Base-by-base conservation (phyloP, 2,329 filamentous ascomycete species). In the Arthrobotrys pseudoclavata region DNA sequence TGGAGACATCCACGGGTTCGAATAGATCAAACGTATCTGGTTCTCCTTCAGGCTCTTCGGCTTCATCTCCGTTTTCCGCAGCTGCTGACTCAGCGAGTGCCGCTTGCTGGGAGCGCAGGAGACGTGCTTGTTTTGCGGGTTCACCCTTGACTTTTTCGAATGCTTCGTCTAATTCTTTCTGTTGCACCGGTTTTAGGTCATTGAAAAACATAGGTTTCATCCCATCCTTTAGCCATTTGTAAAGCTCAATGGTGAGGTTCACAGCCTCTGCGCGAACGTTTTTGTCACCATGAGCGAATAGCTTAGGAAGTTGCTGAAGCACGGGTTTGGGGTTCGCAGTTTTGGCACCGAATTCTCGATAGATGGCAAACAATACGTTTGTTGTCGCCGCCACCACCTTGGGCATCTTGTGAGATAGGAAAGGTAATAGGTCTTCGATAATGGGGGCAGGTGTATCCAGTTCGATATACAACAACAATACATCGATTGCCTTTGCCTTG, bases 121-220 rank as follows among this genome's bases (percentile, higher is more conserved):
- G 86, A 47, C 96, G 88, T 83, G 97, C 93, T 84, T 97, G 96
- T 83, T 97, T 97, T 4, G 96, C 93, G 1, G 91, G 89, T 79
- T 98, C 95, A 37, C 92, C 88, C 83, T 97, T 97, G 82, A 97
- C 89, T 81, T 93, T 94, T 82, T 98, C 96, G 79, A 99, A 99
- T 61, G 97, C 88, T 45, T 94, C 92, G 82, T 99, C 96, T 70
- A 99, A 86, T 82, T 99, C 96, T 79, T 91, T 90, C 84, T 99
- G 96, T 83, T 99, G 96, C 0, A 97, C 95, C 0, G 95, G 92
- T 83, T 99, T 99, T 78, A 99, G 85, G 75, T 99, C 96, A 52
- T 88, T 90, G 94, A 96, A 99, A 83, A 99, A 98, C 84, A 98
- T 91, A 42, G 95, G 93, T 83, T 99, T 99, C 90, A 99, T 97